Conservation (phyloP, 495 filamentous ascomycete species). For the Pseudevernia furfuracea region DNA sequence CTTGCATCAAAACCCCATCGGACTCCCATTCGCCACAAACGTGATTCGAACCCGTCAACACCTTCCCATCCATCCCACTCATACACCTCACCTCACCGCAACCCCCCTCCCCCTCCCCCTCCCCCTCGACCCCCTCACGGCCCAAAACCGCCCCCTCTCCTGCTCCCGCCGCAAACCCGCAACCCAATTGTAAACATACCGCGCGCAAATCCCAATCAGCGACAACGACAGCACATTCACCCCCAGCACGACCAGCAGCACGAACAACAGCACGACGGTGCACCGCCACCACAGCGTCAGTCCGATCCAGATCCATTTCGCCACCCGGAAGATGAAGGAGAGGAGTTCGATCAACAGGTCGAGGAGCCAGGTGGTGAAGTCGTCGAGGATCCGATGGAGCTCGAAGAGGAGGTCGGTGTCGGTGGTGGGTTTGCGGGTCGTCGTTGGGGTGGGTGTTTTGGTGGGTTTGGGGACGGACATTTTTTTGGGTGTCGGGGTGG, state of each 20-base stretch:
- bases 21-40: no score
- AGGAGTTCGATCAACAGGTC: neutral
- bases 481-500: neutral
- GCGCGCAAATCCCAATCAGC: neutral
- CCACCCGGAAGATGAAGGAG: neutral
- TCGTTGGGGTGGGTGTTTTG: neutral
- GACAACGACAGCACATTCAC: neutral
- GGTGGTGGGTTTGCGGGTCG: neutral
- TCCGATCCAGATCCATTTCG: neutral
- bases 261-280: neutral
- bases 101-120: neutral
- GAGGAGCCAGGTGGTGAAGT: neutral
- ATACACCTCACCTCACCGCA: no score
- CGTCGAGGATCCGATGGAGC: neutral
- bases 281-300: neutral
- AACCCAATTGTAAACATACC: neutral
- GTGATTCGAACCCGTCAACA: no score
- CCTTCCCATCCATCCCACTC: no score
- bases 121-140: neutral
- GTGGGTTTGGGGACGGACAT: neutral
- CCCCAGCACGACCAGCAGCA: neutral
- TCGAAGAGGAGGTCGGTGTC: neutral
- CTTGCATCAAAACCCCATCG: neutral
- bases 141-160: neutral
- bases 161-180: neutral